A percentile compares a stretch with the other conserved stretches of the same genome.
Evolutionary conservation across 495 filamentous ascomycete genomes (phyloP).

Genomic region (Filosporella fistucella): DNA sequence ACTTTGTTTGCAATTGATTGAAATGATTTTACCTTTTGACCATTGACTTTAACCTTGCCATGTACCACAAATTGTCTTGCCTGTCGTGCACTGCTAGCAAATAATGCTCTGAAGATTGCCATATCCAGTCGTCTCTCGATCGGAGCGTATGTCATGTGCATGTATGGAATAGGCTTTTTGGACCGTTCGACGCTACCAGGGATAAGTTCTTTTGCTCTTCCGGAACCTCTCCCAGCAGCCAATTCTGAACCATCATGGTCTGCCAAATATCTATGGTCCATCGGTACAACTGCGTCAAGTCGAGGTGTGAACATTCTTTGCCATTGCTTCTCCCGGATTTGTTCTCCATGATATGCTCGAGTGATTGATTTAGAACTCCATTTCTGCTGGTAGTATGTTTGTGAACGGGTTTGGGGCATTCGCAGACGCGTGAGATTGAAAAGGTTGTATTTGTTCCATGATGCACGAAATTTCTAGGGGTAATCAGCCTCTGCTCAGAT

Average conservation of each 20-base stretch:
- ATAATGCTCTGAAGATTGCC: constrained; percentile 85
- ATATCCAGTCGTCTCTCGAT: constrained; percentile 87
- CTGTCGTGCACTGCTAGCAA: constrained; percentile 91
- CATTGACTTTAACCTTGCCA: constrained; percentile 92
- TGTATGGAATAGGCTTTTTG: constrained; percentile 55
- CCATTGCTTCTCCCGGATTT: constrained; percentile 87
- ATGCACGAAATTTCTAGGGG: constrained; percentile 82
- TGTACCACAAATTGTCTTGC: constrained; percentile 92
- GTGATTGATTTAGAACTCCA: constrained; percentile 80
- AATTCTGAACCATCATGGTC: constrained; percentile 71
- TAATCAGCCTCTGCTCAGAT: constrained; percentile 3
- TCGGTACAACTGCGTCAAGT: constrained; percentile 74
- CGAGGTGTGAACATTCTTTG: constrained; percentile 81
- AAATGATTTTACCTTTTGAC: constrained; percentile 68
- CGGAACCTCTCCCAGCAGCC: constrained; percentile 78
- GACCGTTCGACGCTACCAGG: background rate
- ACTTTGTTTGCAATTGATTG: background rate
- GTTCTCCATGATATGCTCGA: constrained; percentile 90
- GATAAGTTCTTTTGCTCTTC: constrained; percentile 33
- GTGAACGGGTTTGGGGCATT: constrained; percentile 25
- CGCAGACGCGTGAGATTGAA: constrained; percentile 69
- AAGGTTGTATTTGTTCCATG: constrained; percentile 96
- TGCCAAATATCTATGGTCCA: constrained; percentile 75
- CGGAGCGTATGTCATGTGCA: constrained; percentile 89
- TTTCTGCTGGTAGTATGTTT: constrained; percentile 97